Conservation (phyloP, 2,329 filamentous ascomycete species). For the Ophiostoma angusticollis region DNA sequence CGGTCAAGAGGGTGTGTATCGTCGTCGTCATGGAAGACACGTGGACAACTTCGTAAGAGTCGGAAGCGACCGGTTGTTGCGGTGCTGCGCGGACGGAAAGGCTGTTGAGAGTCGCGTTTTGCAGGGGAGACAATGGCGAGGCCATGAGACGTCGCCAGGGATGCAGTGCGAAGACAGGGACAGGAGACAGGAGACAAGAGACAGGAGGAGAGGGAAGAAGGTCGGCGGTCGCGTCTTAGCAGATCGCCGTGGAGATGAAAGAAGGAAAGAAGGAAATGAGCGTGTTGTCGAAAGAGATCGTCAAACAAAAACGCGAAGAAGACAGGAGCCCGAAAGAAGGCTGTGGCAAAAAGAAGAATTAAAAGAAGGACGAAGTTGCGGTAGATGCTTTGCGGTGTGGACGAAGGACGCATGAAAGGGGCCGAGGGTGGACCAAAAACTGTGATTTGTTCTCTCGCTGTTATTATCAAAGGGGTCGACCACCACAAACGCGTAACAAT, state of each 20-base stretch:
- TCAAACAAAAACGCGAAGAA: no score
- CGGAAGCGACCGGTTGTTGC: slow-evolving; percentile 18
- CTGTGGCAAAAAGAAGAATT: no score
- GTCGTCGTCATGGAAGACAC: slow-evolving; percentile 13
- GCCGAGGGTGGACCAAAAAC: no score
- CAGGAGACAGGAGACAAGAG: not conserved
- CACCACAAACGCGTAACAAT: slow-evolving; percentile 4
- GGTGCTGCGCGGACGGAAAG: slow-evolving; percentile 21
- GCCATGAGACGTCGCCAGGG: slow-evolving; percentile 19
- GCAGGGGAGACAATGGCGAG: slow-evolving; percentile 28
- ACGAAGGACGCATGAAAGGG: no score
- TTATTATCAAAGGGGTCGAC: slow-evolving; percentile 5
- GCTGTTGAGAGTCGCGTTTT: slow-evolving; percentile 25
- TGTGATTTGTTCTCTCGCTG: no score
- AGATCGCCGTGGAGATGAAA: not conserved
- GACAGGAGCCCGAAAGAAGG: no score
- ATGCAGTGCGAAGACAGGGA: not conserved
- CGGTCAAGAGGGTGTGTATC: not conserved
- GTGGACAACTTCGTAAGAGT: slow-evolving; percentile 22
- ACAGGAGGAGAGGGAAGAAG: no score
- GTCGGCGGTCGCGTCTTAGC: no score
- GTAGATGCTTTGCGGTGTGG: no score
- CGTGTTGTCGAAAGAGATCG: no score
- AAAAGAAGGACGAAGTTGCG: no score
- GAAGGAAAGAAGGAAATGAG: not conserved